Percentiles rank a stretch among this genome's conserved stretches.
phyloP scores from a whole-genome alignment of 2,329 filamentous ascomycete species.

The Calonectria pauciramosa region DNA sequence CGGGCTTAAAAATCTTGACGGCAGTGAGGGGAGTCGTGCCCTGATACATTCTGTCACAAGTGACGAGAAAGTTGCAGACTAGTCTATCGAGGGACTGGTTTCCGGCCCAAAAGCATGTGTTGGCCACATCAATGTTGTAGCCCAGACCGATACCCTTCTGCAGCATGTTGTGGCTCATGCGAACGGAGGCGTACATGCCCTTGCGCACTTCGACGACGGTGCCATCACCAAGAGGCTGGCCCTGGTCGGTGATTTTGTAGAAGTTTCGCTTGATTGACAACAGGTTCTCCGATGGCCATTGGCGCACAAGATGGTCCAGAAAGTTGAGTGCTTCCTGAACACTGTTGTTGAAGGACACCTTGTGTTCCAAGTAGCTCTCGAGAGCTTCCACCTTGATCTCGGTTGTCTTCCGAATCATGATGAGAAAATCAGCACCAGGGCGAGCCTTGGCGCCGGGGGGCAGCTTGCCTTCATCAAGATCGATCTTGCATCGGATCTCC shows the following conservation, averaged over 20 bases:
- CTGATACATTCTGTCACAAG: constrained; percentile 47
- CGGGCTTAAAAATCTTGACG: constrained; percentile 52
- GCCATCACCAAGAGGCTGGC: constrained; percentile 67
- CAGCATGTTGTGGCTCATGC: constrained; percentile 72
- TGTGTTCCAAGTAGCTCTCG: constrained; percentile 73
- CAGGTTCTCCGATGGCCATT: constrained; percentile 78
- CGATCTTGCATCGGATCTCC: constrained; percentile 71
- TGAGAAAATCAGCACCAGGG: constrained; percentile 65
- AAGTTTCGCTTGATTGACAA: constrained; percentile 86
- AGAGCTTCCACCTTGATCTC: constrained; percentile 77
- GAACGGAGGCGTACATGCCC: constrained; percentile 89
- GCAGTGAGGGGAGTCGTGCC: constrained; percentile 45
- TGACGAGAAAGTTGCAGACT: constrained; percentile 50
- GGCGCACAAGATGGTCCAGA: constrained; percentile 88
- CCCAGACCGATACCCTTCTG: constrained; percentile 74
- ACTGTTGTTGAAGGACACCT: constrained; percentile 71
- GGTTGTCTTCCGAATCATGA: constrained; percentile 76
- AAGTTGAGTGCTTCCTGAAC: constrained; percentile 90
- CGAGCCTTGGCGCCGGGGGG: constrained; percentile 51
- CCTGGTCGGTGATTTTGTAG: constrained; percentile 70
- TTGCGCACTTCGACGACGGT: constrained; percentile 83
- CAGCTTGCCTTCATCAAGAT: constrained; percentile 78
- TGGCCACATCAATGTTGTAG: constrained; percentile 92
- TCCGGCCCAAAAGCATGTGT: constrained; percentile 86
- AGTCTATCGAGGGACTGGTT: constrained; percentile 56